Evolutionary conservation across 73 alveolate genomes (phyloP), one percentile per base, ranked within the genome.

Genomic region (Paramecium octaurelia): DNA sequence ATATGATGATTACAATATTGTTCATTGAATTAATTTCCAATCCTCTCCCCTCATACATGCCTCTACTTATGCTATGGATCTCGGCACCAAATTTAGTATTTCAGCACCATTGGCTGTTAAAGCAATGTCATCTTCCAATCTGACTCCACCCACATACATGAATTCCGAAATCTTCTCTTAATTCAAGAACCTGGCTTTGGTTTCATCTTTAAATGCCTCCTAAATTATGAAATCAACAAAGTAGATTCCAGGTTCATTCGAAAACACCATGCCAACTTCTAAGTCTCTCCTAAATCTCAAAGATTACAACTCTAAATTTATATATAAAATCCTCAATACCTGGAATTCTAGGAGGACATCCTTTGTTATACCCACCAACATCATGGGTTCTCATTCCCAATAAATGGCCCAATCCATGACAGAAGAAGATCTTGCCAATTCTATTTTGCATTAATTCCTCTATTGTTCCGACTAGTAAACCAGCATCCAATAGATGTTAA

Each of bases 381-480:
- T 99, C 99, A 92, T 99, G 99, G 18, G 95, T 97, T 86, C 99
- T 99, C 46, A 98, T 84, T 20, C 94, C 99, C 98, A 93, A 97
- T 60, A 96, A 95, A 94, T 99, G 99, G 31, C 99, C 99, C 34
- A 99, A 95, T 20, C 99, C 99, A 93, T 98, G 99, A 24, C 99
- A 99, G 98, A 98, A 96, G 95, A 99, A 99, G 73, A 95, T 93
- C 83, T 94, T 95, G 44, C 99, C 98, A 11, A 98, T 96, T 92
- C 99, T 93, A 86, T 96, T 92, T 54, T 97, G 93, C 40, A 93
- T 76, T 97, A 98, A 95, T 80, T 97, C 99, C 6, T 97, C 99
- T 11, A 97, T 91, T 57, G 92, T 97, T 42, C 96, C 95, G n/a
- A 76, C 93, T 16, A 99, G 95, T 12, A 99, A 91, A 46, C 99